Evolutionary conservation across 1,284 basidiomycete genomes (phyloP).

Genomic region (Ustilago nuda): DNA sequence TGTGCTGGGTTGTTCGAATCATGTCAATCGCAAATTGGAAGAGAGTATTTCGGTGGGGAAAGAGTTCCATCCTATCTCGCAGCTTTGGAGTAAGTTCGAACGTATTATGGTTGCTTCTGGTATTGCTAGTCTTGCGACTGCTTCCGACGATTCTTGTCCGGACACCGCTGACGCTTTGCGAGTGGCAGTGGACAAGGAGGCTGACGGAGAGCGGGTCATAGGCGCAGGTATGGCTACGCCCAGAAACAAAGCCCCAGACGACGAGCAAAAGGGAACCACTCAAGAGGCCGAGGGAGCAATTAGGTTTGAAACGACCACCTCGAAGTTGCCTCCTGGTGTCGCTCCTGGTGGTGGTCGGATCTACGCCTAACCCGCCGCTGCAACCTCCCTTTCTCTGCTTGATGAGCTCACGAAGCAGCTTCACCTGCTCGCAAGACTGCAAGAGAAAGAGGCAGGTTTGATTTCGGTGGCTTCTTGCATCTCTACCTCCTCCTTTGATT

Average conservation of each 20-base stretch:
- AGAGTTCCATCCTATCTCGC: constrained; percentile 89
- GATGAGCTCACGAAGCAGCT: too few relatives aligned
- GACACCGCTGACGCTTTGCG: background rate
- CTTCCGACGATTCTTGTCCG: background rate
- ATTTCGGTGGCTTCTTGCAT: too few relatives aligned
- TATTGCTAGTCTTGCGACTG: constrained; percentile 30
- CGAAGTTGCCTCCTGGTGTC: constrained; percentile 32
- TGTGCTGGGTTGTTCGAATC: constrained; percentile 84
- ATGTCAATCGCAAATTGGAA: constrained; percentile 90
- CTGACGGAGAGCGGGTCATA: background rate
- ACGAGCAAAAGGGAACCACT: background rate
- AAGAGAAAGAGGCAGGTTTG: too few relatives aligned
- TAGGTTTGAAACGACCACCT: background rate
- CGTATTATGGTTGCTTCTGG: constrained; percentile 75
- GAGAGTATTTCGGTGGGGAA: constrained; percentile 90
- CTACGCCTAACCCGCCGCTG: constrained; percentile 14
- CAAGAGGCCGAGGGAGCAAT: background rate
- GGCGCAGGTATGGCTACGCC: background rate
- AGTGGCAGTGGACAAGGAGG: background rate
- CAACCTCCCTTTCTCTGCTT: background rate
- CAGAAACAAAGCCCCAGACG: background rate
- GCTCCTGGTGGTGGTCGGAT: constrained; percentile 48
- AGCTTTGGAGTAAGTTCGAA: constrained; percentile 85
- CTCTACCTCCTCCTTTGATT: too few relatives aligned
- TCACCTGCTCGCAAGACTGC: too few relatives aligned